phyloP scores from a whole-genome alignment of 2,329 filamentous ascomycete genomes.

The Alternaria gaisen region DNA sequence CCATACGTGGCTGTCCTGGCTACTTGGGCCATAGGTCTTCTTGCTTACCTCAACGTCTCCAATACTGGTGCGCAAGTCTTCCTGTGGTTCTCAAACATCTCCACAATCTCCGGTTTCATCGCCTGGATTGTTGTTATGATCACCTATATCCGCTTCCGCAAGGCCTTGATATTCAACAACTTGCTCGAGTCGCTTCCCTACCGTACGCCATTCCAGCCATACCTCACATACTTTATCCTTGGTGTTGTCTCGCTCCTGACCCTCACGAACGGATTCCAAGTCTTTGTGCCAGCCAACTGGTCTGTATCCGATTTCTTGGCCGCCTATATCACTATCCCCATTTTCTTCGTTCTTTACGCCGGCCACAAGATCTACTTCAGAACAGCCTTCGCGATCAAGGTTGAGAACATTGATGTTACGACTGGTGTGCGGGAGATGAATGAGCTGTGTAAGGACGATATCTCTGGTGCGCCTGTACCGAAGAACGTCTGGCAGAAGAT shows the following conservation, averaged over 20 bases:
- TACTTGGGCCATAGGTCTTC: conserved; percentile 53
- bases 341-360: conserved; percentile 46
- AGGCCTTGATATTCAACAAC: conserved; percentile 57
- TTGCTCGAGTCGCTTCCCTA: conserved; percentile 66
- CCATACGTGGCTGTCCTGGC: conserved; percentile 51
- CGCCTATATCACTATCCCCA: conserved; percentile 57
- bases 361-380: conserved; percentile 46
- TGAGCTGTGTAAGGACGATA: conserved; percentile 45
- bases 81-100: conserved; percentile 76
- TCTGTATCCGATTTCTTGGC: conserved; percentile 60
- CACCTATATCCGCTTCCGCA: conserved; percentile 68
- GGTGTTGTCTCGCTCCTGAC: conserved; percentile 55
- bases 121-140: conserved; percentile 66
- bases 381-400: conserved; percentile 39
- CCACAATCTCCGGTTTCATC: conserved; percentile 65
- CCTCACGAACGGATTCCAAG: conserved; percentile 53
- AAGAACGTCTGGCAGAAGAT: conserved; percentile 46
- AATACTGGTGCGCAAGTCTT: conserved; percentile 62
- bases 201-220: conserved; percentile 58
- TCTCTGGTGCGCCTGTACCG: conserved; percentile 40
- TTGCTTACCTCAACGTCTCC: conserved; percentile 61
- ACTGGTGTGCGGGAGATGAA: conserved; percentile 50
- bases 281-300: conserved; percentile 63
- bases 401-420: conserved; percentile 45
- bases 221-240: conserved; percentile 67